phyloP scores from a whole-genome alignment of 306 rosid species.

The Datisca glomerata region DNA sequence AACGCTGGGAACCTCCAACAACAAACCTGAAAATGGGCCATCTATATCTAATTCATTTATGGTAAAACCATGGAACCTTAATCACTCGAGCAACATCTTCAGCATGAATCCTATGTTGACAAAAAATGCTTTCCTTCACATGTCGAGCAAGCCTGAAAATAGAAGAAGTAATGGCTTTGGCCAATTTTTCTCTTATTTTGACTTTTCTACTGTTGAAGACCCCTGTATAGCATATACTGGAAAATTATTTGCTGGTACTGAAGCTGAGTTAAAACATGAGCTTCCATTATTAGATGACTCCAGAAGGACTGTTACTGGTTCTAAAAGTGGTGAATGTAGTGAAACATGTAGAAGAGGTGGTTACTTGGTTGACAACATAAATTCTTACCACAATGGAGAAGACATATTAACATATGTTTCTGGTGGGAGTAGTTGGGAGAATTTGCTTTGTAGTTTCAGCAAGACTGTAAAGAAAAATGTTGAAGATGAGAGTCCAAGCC shows the following conservation, averaged over 20 bases:
- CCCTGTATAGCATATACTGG: constrained; percentile 54
- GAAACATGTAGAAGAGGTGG: constrained; percentile 21
- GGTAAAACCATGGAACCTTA: constrained; percentile 24
- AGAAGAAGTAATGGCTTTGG: constrained; percentile 20
- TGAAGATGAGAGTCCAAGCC: constrained; percentile 25
- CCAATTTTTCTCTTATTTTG: constrained; percentile 40
- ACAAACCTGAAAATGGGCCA: constrained; percentile 17
- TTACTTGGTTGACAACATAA: constrained; percentile 23
- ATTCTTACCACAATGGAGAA: constrained; percentile 14
- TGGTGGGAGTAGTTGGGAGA: constrained; percentile 92
- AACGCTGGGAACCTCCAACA: constrained; percentile 23
- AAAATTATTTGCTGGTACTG: too few species aligned
- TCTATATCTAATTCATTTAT: constrained; percentile 22
- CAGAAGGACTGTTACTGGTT: constrained; percentile 17
- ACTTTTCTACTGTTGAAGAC: constrained; percentile 62
- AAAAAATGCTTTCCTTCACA: constrained; percentile 35
- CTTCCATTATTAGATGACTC: constrained; percentile 13
- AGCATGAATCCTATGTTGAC: constrained; percentile 69
- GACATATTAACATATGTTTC: constrained; percentile 21
- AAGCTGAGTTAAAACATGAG: constrained; percentile 16
- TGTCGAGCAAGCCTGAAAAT: constrained; percentile 29
- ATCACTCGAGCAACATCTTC: constrained; percentile 33
- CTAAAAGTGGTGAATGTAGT: constrained; percentile 20
- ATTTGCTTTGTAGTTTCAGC: constrained; percentile 44
- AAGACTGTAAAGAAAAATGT: constrained; percentile 16